These are phyloP conservation scores for Favolaschia claudopus DNA, from an alignment of 768 basidiomycete species.

Conservation along the genomic window DNA sequence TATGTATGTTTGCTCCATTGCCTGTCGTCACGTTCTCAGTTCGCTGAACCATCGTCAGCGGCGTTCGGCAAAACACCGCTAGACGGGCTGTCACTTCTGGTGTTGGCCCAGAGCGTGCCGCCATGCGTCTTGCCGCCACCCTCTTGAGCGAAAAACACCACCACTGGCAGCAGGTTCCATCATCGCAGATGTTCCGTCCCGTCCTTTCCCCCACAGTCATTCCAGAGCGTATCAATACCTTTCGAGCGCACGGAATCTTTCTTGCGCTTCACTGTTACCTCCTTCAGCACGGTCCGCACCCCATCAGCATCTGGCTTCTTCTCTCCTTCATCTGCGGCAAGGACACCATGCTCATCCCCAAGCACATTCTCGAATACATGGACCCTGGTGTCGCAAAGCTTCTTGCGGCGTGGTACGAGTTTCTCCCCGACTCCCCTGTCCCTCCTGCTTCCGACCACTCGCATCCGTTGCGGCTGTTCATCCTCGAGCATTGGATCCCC, in stretches of 20 bases:
- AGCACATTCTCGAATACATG: neutral
- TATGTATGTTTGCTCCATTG: no score
- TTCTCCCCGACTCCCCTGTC: neutral
- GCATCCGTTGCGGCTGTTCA: neutral
- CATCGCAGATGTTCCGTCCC: neutral
- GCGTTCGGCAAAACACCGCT: no score
- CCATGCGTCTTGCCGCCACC: no score
- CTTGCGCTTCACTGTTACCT: slow-evolving; percentile 5
- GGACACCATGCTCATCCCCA: neutral
- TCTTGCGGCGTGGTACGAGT: neutral
- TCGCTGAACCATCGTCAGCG: no score
- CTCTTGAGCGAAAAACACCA: neutral
- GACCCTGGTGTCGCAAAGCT: neutral
- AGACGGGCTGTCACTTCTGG: no score
- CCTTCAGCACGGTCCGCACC: neutral
- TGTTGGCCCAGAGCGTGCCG: neutral
- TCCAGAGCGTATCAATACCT: neutral
- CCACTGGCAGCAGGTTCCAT: neutral
- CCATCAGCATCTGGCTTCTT: slow-evolving; percentile 8
- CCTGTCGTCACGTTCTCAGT: no score
- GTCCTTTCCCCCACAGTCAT: neutral
- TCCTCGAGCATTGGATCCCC: neutral
- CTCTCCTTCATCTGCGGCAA: neutral
- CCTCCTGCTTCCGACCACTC: neutral
- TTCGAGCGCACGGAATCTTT: neutral